phyloP scores from a whole-genome alignment of 2,329 filamentous ascomycete genomes.

The Aspergillus arachidicola region DNA sequence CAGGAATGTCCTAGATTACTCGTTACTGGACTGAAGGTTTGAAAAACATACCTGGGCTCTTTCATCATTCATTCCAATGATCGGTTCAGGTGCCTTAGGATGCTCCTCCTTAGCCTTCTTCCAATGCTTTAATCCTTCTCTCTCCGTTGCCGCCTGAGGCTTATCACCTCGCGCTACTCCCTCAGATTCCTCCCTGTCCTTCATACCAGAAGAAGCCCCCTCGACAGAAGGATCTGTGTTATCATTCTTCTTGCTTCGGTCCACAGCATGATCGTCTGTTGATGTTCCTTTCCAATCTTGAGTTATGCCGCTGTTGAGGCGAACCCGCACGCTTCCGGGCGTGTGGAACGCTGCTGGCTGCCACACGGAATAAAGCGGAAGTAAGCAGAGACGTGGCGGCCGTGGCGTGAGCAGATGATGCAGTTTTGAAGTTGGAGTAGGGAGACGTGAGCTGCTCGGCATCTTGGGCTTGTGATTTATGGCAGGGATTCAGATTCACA shows the following conservation, averaged over 20 bases:
- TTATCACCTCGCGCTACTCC: constrained; percentile 40
- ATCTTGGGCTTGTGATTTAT: constrained; percentile 11
- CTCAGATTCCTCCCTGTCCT: constrained; percentile 34
- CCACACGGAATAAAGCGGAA: constrained; percentile 22
- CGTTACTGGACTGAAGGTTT: neutral
- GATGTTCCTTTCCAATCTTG: constrained; percentile 39
- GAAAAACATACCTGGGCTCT: constrained; percentile 45
- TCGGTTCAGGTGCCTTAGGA: constrained; percentile 53
- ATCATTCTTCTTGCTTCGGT: constrained; percentile 34
- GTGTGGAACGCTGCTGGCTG: constrained; percentile 17
- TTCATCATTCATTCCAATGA: constrained; percentile 59
- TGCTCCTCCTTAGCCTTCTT: constrained; percentile 50
- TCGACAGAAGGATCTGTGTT: constrained; percentile 36
- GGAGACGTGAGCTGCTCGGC: constrained; percentile 17
- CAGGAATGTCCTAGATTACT: neutral
- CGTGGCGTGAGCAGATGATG: constrained; percentile 16
- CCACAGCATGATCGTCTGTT: constrained; percentile 35
- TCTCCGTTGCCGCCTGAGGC: constrained; percentile 44
- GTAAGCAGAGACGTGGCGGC: constrained; percentile 16
- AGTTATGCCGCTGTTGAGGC: constrained; percentile 22
- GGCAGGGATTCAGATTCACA: neutral
- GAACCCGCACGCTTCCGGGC: constrained; percentile 17
- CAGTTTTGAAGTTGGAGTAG: constrained; percentile 16
- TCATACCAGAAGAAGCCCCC: constrained; percentile 29
- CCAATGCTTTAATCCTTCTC: constrained; percentile 39